Evolutionary conservation across 2,329 filamentous ascomycete species (phyloP), one percentile per base, ranked within the genome.

Genomic region (Trichoderma pleuroti): DNA sequence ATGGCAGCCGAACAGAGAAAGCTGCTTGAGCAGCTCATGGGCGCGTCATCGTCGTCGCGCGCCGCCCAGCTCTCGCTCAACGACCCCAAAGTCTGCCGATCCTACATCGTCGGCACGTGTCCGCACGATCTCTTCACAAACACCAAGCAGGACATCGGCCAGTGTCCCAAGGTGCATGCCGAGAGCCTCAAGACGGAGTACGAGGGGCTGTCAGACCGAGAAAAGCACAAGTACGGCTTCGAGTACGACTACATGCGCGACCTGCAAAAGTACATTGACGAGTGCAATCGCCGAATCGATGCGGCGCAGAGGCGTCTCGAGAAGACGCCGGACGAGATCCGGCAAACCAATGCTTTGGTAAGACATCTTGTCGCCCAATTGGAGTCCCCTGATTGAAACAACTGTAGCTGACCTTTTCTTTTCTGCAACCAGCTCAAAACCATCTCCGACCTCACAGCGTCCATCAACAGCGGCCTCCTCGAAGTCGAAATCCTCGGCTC

Each of bases 61-160:
- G 90, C 90, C 75, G 88, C 92, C 49, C 92, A 97, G 81, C 88
- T 98, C 76, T 91, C 92, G 74, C 92, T 99, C 76, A 96, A 90
- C 72, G 96, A 98, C 81, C 87, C 92, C 68, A 98, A 97, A 83
- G 93, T 97, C 76, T 99, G 96, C 85, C 93, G 93, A 69, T 98
- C 94, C 21, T 98, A 95, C 81, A 88, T 99, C 63, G 94, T 89
- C 73, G 96, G 96, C 76, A 97, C 93, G 71, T 99, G 96, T 81
- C 96, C 96, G 1, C 95, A 98, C 85, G 96, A 99, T 80, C 93
- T 99, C 78, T 99, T 99, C 87, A 99, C 95, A 74, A 99, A 99
- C 84, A 99, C 96, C 59, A 98, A 98, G 84, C 94, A 98, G 71
- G 96, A 99, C 80, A 88, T 98, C 39, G 96, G 96, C 3, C 88